Base-by-base conservation (phyloP, 2,329 filamentous ascomycete genomes). In the Beauveria sp. region DNA sequence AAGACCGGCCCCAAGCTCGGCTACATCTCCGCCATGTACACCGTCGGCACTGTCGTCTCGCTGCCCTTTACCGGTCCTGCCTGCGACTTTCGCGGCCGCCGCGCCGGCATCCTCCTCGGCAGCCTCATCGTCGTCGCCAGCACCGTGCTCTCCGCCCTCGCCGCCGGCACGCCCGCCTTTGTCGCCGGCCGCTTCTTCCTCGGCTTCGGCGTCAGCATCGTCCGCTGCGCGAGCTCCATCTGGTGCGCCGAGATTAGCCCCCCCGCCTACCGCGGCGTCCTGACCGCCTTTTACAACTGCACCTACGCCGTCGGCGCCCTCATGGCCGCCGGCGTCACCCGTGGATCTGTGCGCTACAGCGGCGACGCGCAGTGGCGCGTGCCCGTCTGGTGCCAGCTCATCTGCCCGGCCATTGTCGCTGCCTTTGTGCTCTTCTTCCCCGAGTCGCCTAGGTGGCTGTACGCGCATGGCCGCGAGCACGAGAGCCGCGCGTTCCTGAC, bases 101-200 rank as follows among this genome's bases (percentile, higher is more conserved):
- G 61, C 54, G 14, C 28, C n/a, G 55, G 54, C 43, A 49, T 63
- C 14, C 28, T 63, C 24, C 14, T 59, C 28, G 61, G 61, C 22
- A 59, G 61, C 43, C 14, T 51, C 16, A 59, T 60, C 9, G 42
- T 63, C 60, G 53, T 64, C 38, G 31, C 66, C 51, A 79, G 80
- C 18, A 75, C 78, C 31, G 71, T 77, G 61, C 74, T 82, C 55
- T 79, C 81, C 63, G 76, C 72, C n/a, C 74, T 76, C 1, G 73
- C 75, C 62, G 68, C 68, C 59, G 68, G 53, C 61, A 69, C 67
- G 63, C 71, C 71, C 10, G 76, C 79, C 62, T 82, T 81, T 66
- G 78, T 81, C 70, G 79, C 78, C 49, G 83, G 83, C n/a, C 79
- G 83, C 31, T 86, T 87, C 72, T 71, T 87, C 22, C 79, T 87